These are phyloP conservation scores for Epichloe coenophiala DNA, from an alignment of 2,329 filamentous ascomycete genomes.

Conservation along the genomic window DNA sequence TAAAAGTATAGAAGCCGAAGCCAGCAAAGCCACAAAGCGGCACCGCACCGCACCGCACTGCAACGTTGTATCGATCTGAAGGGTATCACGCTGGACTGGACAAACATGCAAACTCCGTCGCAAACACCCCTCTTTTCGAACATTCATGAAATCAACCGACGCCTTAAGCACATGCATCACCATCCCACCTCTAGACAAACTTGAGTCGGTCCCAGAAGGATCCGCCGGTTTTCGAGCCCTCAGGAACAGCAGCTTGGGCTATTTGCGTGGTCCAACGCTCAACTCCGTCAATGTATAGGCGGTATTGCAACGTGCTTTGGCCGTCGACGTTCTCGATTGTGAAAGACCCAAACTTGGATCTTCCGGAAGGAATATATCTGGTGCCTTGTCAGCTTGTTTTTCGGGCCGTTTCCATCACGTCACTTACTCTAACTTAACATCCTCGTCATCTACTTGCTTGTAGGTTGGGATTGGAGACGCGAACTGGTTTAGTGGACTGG, in stretches of 20 bases:
- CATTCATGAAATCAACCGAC: not conserved
- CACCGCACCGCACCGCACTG: not conserved
- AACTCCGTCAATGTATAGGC: constrained; percentile 67
- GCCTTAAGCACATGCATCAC: not conserved
- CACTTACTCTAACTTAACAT: constrained; percentile 68
- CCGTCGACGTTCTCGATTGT: constrained; percentile 58
- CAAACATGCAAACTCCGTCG: not conserved
- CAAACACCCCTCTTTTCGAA: not conserved
- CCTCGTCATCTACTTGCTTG: constrained; percentile 64
- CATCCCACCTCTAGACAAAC: constrained; percentile 2
- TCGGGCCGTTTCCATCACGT: not conserved
- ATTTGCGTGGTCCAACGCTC: constrained; percentile 60
- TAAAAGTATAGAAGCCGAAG: not conserved
- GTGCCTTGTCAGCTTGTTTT: constrained; percentile 1
- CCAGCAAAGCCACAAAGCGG: not conserved
- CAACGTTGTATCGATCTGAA: not conserved
- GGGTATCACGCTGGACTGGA: constrained; percentile 4
- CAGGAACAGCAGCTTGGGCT: constrained; percentile 26
- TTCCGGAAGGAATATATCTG: constrained; percentile 69
- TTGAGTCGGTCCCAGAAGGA: constrained; percentile 35
- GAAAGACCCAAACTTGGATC: constrained; percentile 66
- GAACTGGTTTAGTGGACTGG: constrained; percentile 86
- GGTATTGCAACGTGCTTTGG: constrained; percentile 63
- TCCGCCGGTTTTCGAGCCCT: constrained; percentile 17
- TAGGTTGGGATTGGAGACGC: constrained; percentile 80